phyloP scores from a whole-genome alignment of 768 basidiomycete species.

The Trametes punicea region DNA sequence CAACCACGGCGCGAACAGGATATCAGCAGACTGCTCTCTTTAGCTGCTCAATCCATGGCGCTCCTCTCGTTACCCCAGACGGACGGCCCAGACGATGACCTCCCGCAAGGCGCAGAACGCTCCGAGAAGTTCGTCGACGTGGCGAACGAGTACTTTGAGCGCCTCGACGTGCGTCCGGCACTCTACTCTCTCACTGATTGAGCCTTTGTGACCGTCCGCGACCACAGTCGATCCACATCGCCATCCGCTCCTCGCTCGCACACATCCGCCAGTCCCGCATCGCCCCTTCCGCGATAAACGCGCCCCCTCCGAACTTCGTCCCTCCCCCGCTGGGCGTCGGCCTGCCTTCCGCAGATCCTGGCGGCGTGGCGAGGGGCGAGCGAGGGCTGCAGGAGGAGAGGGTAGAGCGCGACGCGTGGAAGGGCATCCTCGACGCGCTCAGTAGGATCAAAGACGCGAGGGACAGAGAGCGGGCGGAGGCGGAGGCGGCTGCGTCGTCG shows the following conservation, averaged over 20 bases:
- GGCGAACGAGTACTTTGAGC: slow-evolving; percentile 83
- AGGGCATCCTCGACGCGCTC: slow-evolving; percentile 66
- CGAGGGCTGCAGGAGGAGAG: slow-evolving; percentile 77
- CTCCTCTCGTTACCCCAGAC: slow-evolving; percentile 82
- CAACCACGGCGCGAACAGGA: slow-evolving; percentile 43
- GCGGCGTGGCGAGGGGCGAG: slow-evolving; percentile 25
- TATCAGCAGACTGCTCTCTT: slow-evolving; percentile 68
- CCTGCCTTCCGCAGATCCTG: slow-evolving; percentile 44
- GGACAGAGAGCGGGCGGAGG: slow-evolving; percentile 24
- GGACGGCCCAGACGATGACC: slow-evolving; percentile 59
- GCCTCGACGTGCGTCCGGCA: slow-evolving; percentile 58
- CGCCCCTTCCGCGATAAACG: slow-evolving; percentile 84
- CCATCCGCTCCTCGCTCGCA: slow-evolving; percentile 74
- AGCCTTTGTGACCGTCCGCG: slow-evolving; percentile 1
- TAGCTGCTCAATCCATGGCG: slow-evolving; percentile 77
- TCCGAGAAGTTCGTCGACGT: slow-evolving; percentile 84
- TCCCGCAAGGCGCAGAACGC: slow-evolving; percentile 79
- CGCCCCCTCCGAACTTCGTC: slow-evolving; percentile 67
- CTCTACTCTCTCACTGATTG: not conserved
- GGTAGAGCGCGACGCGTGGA: slow-evolving; percentile 75
- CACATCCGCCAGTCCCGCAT: slow-evolving; percentile 81
- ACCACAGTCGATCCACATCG: slow-evolving; percentile 65
- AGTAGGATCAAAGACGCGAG: slow-evolving; percentile 53
- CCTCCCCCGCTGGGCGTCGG: slow-evolving; percentile 80
- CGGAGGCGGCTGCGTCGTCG: not conserved